Conservation (phyloP, 2,329 filamentous ascomycete genomes). For the Botrytis byssoidea region DNA sequence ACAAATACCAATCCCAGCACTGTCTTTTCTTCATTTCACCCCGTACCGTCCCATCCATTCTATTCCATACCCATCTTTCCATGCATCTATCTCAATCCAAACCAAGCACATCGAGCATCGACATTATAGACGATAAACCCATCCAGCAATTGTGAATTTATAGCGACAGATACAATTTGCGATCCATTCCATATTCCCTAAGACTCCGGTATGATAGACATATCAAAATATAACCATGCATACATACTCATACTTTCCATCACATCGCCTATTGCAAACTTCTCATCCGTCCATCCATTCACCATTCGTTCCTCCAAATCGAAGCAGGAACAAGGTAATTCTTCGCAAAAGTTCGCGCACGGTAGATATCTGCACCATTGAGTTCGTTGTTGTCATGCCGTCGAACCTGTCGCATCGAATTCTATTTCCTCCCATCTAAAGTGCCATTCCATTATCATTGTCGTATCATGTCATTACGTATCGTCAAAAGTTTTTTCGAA, state of each 20-base stretch:
- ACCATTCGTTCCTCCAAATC: neutral
- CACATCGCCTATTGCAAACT: neutral
- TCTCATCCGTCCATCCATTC: neutral
- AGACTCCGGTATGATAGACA: neutral
- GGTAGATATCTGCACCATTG: neutral
- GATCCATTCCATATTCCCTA: neutral
- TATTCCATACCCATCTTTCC: neutral
- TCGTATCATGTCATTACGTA: slow-evolving; percentile 11
- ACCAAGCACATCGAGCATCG: neutral
- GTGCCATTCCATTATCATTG: slow-evolving; percentile 15
- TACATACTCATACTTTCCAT: slow-evolving; percentile 3
- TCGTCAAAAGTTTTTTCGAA: slow-evolving; percentile 9
- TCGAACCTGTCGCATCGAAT: slow-evolving; percentile 3
- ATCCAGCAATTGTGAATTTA: slow-evolving; percentile 5
- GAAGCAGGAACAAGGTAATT: neutral
- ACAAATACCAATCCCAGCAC: neutral
- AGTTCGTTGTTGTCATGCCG: neutral
- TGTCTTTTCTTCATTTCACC: neutral
- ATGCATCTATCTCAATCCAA: neutral
- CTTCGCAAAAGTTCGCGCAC: neutral
- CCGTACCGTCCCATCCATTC: neutral
- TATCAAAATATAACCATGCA: slow-evolving; percentile 12
- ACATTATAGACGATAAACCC: neutral
- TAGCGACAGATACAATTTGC: slow-evolving; percentile 4
- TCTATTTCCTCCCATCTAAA: neutral